Evolutionary conservation across 2,329 filamentous ascomycete species (phyloP), one percentile per base, ranked within the genome.

Genomic region (Lachnellula arida): DNA sequence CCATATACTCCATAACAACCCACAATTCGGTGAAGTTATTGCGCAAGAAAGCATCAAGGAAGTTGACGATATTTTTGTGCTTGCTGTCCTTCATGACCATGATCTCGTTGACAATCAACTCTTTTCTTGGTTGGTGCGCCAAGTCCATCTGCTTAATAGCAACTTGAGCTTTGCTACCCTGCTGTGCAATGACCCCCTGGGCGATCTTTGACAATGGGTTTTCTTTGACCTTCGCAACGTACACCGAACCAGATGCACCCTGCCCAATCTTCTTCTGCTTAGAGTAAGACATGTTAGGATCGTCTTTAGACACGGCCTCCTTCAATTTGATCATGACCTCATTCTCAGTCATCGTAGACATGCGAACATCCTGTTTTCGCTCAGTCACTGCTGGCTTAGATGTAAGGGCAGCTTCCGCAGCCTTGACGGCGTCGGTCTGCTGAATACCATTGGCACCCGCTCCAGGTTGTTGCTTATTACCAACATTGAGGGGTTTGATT

Each of bases 1-100:
- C 94, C 94, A 99, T 99, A 69, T 92, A 99, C 76, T 99, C 94
- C 94, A 99, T 96, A 51, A 99, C 93, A 11, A 99, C 91, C 94
- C 94, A 99, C n/a, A 99, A 81, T 72, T 99, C 94, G 53, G 89
- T 84, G 67, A 89, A 91, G 73, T 94, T 93, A 72, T 97, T 96
- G 68, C 94, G 89, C 69, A 99, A 76, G 79, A 97, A 99, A 3
- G 93, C 92, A 66, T 99, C 94, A 35, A 99, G 78, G 76, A 96
- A 99, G 75, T 99, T 99, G 74, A 99, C 94, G 77, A 99, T 99
- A 74, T 99, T 99, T 59, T 88, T 87, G 73, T 99, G 94, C 71
- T 92, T 89, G 78, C 91, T 96, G 76, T 99, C 94, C 77, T 97
- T 97, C 94, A 99, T 99, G 58, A 99, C 94, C 77, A 99, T 95